Evolutionary conservation across 2,329 filamentous ascomycete species (phyloP).

Genomic region (Penicillium janthinellum): DNA sequence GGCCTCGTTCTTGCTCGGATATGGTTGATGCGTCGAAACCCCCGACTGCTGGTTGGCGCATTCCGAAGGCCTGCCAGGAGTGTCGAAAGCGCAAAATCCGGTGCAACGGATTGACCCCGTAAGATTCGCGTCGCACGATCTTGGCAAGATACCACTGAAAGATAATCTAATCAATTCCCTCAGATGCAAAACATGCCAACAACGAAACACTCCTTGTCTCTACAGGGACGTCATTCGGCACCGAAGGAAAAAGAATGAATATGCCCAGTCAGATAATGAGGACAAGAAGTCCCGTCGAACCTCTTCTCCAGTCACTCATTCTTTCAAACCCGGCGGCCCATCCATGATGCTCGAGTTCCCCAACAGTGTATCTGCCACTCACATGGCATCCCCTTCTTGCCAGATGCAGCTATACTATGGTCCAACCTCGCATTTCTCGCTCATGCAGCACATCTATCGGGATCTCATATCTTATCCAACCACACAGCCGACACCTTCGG

Average conservation of each 20-base stretch:
- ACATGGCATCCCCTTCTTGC: conserved; percentile 49
- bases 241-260: conserved; percentile 37
- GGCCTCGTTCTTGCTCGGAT: conserved; percentile 1
- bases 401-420: conserved; percentile 52
- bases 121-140: conserved; percentile 1
- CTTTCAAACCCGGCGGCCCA: conserved; percentile 19
- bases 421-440: conserved; percentile 50
- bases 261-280: conserved; percentile 17
- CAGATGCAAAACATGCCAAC: conserved; percentile 41
- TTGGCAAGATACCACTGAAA: not conserved
- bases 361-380: conserved; percentile 51
- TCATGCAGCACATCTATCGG: conserved; percentile 44
- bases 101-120: conserved; percentile 44
- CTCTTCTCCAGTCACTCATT: conserved; percentile 20
- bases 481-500: conserved; percentile 24
- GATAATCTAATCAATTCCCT: not conserved
- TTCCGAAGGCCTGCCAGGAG: conserved; percentile 45
- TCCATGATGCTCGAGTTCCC: conserved; percentile 35
- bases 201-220: conserved; percentile 35
- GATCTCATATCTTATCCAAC: conserved; percentile 31
- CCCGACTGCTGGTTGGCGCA: conserved; percentile 34
- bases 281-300: conserved; percentile 9
- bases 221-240: conserved; percentile 42
- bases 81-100: conserved; percentile 47
- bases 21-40: conserved; percentile 31